Conservation (phyloP, 495 filamentous ascomycete genomes). For the Cetradonia linearis region DNA sequence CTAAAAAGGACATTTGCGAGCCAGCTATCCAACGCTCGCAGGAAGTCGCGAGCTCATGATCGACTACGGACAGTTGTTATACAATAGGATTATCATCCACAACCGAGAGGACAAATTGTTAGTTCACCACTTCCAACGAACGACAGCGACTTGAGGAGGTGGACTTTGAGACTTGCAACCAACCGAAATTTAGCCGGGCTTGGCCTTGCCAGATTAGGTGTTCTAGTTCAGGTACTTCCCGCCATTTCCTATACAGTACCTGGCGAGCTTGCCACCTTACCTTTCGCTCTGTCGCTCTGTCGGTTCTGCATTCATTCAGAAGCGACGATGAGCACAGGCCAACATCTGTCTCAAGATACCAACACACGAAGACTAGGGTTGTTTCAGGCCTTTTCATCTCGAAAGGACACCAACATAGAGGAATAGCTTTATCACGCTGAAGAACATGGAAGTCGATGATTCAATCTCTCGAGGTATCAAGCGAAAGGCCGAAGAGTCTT, state of each 20-base stretch:
- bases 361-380: neutral
- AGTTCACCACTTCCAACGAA: neutral
- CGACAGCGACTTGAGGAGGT: neutral
- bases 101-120: neutral
- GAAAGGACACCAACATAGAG: neutral
- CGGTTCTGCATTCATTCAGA: neutral
- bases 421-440: conserved; percentile 31
- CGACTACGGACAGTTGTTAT: neutral
- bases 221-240: neutral
- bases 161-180: neutral
- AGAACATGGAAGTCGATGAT: conserved; percentile 38
- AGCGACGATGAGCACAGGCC: neutral
- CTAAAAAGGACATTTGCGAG: conserved; percentile 34
- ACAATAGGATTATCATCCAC: neutral
- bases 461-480: conserved; percentile 48
- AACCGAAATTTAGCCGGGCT: conserved; percentile 11
- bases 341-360: neutral
- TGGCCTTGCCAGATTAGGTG: neutral
- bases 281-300: no score
- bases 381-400: neutral
- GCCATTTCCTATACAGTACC: no score
- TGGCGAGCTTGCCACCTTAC: no score
- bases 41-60: conserved; percentile 12
- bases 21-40: conserved; percentile 20
- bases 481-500: conserved; percentile 46